Conservation (phyloP, 2,329 filamentous ascomycete genomes). For the Clonostachys solani region DNA sequence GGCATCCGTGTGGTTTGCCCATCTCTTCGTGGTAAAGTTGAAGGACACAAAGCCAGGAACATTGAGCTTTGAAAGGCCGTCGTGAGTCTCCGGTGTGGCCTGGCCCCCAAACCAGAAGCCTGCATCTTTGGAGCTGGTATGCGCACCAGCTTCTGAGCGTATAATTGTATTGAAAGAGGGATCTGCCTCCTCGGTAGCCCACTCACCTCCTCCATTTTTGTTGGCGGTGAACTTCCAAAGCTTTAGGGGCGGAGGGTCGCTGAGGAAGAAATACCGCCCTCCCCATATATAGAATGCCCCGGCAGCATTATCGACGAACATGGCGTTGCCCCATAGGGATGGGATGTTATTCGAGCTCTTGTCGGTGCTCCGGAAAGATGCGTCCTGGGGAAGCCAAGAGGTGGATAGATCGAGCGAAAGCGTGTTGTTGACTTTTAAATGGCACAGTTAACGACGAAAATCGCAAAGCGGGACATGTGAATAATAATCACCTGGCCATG, state of each 20-base stretch:
- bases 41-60: not conserved
- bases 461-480: too few relatives aligned
- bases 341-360: not conserved
- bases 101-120: not conserved
- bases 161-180: not conserved
- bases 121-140: not conserved
- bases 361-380: not conserved
- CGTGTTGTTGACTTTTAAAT: not conserved
- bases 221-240: not conserved
- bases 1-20: not conserved
- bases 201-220: not conserved
- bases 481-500: too few relatives aligned
- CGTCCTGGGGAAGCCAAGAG: not conserved
- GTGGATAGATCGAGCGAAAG: not conserved
- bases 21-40: not conserved
- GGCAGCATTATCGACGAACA: not conserved
- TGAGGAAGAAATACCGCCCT: not conserved
- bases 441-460: too few relatives aligned
- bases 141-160: not conserved
- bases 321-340: not conserved
- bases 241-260: not conserved
- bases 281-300: not conserved
- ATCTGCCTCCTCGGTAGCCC: not conserved
- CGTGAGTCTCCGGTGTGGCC: not conserved
- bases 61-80: not conserved